phyloP scores from a whole-genome alignment of 176 grass and related monocot genomes.

The Zoysia pacifica region DNA sequence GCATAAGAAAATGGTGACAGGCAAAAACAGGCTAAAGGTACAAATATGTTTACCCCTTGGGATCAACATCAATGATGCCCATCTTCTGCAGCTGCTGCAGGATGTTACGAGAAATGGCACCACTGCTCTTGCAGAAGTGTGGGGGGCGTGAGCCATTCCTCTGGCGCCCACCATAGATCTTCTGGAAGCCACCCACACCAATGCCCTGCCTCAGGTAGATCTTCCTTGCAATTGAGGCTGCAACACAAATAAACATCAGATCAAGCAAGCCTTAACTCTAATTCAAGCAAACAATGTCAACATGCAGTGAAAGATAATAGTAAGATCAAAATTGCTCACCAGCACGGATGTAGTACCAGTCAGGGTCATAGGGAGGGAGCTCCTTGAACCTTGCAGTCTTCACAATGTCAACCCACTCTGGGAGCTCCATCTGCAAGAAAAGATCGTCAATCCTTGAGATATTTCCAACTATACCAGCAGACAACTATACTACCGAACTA shows the following conservation, averaged over 20 bases:
- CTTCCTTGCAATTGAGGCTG: conserved; percentile 76
- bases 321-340: conserved; percentile 30
- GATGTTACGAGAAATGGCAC: conserved; percentile 70
- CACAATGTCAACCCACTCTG: conserved; percentile 81
- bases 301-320: too few species aligned
- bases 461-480: not conserved
- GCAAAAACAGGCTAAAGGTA: not conserved
- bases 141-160: conserved; percentile 60
- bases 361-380: conserved; percentile 61
- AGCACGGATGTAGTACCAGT: conserved; percentile 84
- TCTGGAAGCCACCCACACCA: conserved; percentile 78
- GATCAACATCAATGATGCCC: conserved; percentile 64
- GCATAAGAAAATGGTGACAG: not conserved
- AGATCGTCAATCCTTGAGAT: not conserved
- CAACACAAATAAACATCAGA: not conserved
- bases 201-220: conserved; percentile 78
- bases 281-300: not conserved
- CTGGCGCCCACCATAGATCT: conserved; percentile 71
- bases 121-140: conserved; percentile 81
- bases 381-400: conserved; percentile 86
- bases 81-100: conserved; percentile 66
- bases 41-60: conserved; percentile 55
- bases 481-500: not conserved
- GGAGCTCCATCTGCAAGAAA: conserved; percentile 65
- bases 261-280: not conserved